phyloP scores from a whole-genome alignment of 75 land plant species.

The Pinus albicaulis region DNA sequence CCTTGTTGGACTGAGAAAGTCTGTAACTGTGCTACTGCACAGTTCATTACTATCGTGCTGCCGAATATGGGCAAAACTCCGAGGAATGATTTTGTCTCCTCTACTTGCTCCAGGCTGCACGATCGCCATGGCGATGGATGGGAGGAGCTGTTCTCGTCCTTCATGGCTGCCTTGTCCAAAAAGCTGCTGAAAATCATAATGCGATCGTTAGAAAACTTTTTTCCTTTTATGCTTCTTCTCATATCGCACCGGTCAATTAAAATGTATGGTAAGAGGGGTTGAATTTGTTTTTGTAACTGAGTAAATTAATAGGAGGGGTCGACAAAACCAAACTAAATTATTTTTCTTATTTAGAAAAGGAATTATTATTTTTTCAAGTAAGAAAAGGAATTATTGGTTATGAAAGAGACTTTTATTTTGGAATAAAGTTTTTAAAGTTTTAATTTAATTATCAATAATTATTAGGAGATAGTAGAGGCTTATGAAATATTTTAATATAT shows the following conservation, averaged over 20 bases:
- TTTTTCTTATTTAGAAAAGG: too few species aligned
- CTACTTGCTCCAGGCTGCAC: slow-evolving; percentile 27
- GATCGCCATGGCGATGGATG: slow-evolving; percentile 17
- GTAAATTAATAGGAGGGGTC: too few species aligned
- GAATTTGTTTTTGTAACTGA: too few species aligned
- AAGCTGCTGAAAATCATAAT: slow-evolving; percentile 13
- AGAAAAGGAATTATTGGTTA: too few species aligned
- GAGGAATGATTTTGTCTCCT: slow-evolving; percentile 36
- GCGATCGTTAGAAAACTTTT: neutral
- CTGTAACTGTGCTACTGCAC: slow-evolving; percentile 33
- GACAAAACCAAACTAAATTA: too few species aligned
- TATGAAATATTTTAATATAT: too few species aligned
- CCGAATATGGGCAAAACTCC: slow-evolving; percentile 41
- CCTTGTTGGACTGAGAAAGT: slow-evolving; percentile 49
- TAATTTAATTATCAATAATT: too few species aligned
- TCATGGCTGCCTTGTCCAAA: slow-evolving; percentile 28
- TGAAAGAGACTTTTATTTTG: too few species aligned
- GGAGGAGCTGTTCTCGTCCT: neutral
- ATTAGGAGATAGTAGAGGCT: too few species aligned
- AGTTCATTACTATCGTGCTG: slow-evolving; percentile 42
- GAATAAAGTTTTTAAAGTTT: too few species aligned
- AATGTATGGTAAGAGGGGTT: neutral
- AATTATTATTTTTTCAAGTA: too few species aligned
- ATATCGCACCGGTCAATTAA: neutral
- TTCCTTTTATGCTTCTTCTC: neutral